Percentiles rank a stretch among this genome's conserved stretches.
Evolutionary conservation across 1,139 yeast species (phyloP).

Genomic region (Entelexis sorbosivorans): DNA sequence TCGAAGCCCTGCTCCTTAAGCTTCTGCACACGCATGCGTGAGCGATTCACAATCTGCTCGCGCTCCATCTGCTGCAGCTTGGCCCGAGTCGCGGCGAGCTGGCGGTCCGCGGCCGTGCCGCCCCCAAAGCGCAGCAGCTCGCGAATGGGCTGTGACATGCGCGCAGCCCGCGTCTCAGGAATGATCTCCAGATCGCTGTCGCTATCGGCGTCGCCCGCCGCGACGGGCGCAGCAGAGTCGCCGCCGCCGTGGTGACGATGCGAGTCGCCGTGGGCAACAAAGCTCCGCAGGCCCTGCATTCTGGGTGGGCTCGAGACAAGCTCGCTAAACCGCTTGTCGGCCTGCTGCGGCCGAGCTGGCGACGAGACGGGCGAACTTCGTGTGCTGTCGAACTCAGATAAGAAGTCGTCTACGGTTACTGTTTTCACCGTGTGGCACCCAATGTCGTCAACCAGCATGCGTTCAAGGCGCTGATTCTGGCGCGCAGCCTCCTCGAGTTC

Average conservation of each 20-base stretch:
- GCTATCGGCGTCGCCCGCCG: conserved; percentile 7
- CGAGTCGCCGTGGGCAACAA: conserved; percentile 7
- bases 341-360: background rate
- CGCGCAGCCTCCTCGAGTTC: conserved; percentile 16
- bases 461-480: conserved; percentile 17
- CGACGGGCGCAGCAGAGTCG: background rate
- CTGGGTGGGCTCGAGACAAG: conserved; percentile 18
- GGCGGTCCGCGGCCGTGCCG: conserved; percentile 16
- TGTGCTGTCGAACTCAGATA: conserved; percentile 12
- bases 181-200: conserved; percentile 21
- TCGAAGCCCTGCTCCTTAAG: conserved; percentile 28
- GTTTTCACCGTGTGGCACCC: conserved; percentile 12
- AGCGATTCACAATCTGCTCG: conserved; percentile 28
- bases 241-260: background rate
- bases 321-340: conserved; percentile 2
- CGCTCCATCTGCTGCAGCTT: conserved; percentile 24
- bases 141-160: conserved; percentile 16
- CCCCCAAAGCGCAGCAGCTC: conserved; percentile 24
- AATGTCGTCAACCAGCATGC: conserved; percentile 16
- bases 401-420: conserved; percentile 16
- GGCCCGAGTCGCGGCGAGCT: conserved; percentile 22
- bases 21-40: conserved; percentile 25
- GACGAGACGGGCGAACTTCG: background rate
- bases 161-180: conserved; percentile 17
- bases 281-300: conserved; percentile 16